phyloP scores from a whole-genome alignment of 2,329 filamentous ascomycete genomes.

The Xylariaceae sp. region DNA sequence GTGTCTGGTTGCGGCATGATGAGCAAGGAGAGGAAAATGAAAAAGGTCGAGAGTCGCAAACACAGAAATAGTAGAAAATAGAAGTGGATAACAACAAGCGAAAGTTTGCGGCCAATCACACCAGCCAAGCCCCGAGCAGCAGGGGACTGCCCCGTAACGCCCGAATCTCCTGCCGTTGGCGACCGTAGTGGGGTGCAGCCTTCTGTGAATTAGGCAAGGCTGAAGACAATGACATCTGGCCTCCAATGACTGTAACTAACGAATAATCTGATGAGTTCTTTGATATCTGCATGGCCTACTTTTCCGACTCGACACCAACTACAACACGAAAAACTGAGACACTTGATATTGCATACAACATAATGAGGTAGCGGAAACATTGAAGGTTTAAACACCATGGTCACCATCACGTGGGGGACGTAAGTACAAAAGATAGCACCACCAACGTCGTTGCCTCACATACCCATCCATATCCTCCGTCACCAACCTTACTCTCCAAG shows the following conservation, averaged over 20 bases:
- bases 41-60: too few relatives aligned
- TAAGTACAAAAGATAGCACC: slow-evolving; percentile 33
- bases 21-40: too few relatives aligned
- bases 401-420: slow-evolving; percentile 46
- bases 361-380: slow-evolving; percentile 13
- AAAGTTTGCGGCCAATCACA: too few relatives aligned
- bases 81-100: too few relatives aligned
- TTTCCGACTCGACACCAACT: not conserved
- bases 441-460: not conserved
- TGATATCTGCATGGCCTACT: too few relatives aligned
- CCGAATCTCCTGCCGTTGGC: not conserved
- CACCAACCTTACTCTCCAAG: not conserved
- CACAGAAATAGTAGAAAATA: too few relatives aligned
- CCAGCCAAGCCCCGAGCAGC: too few relatives aligned
- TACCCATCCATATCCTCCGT: not conserved
- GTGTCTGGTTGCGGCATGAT: too few relatives aligned
- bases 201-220: slow-evolving; percentile 3
- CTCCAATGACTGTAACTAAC: slow-evolving; percentile 2
- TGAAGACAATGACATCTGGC: slow-evolving; percentile 12
- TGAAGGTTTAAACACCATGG: slow-evolving; percentile 26
- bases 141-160: too few relatives aligned
- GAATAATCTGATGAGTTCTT: too few relatives aligned
- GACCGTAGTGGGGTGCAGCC: slow-evolving; percentile 1
- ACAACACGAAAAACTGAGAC: not conserved
- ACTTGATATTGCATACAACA: slow-evolving; percentile 1